Conservation (phyloP, 2,329 filamentous ascomycete species). For the Scytalidium sp. region DNA sequence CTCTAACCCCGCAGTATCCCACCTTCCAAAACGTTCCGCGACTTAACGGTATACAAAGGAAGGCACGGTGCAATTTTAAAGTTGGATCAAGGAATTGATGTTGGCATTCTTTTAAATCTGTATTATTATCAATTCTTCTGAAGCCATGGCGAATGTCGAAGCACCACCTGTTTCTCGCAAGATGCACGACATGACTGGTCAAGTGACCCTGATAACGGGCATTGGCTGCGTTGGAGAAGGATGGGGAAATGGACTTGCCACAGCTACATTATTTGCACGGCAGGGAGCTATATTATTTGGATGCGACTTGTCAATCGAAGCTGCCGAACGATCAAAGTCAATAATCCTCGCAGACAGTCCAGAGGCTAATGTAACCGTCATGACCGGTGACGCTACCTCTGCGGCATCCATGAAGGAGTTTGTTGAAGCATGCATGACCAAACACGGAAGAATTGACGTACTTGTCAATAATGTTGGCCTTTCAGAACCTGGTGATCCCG, state of each 20-base stretch:
- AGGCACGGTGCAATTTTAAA: no score
- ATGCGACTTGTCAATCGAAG: conserved; percentile 42
- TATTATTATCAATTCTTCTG: background rate
- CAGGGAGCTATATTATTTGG: conserved; percentile 48
- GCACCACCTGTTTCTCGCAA: conserved; percentile 15
- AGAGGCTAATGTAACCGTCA: conserved; percentile 37
- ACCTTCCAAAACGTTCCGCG: background rate
- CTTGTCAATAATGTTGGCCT: conserved; percentile 59
- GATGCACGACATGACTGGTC: conserved; percentile 38
- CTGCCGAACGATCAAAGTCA: conserved; percentile 36
- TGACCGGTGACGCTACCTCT: conserved; percentile 50
- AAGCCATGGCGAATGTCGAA: conserved; percentile 13
- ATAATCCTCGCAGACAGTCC: conserved; percentile 33
- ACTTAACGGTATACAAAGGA: no score
- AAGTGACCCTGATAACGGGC: conserved; percentile 44
- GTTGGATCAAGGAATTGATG: conserved; percentile 2
- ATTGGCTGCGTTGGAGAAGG: conserved; percentile 40
- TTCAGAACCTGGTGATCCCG: conserved; percentile 50
- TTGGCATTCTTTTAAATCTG: background rate
- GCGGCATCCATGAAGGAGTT: conserved; percentile 48
- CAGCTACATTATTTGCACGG: conserved; percentile 42
- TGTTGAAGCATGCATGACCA: conserved; percentile 47
- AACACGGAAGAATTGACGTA: conserved; percentile 56
- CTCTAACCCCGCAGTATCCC: background rate
- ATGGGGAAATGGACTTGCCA: conserved; percentile 51